Base-by-base conservation (phyloP, 108 stramenopile genomes). In the Nannochloropsis salina region DNA sequence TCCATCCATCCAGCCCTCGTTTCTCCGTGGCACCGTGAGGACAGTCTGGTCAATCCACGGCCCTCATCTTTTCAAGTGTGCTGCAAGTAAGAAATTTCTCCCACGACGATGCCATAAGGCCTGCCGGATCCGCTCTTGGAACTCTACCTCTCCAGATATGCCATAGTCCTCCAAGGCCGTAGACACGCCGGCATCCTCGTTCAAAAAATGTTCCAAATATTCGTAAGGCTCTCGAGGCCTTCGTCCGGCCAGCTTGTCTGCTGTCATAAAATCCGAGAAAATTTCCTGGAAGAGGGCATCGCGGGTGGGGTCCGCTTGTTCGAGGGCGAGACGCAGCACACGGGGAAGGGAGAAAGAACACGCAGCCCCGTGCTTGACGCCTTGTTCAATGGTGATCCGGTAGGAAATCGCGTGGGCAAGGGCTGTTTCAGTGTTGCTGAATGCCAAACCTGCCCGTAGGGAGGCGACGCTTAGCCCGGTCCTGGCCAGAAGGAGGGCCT, bases 331-430 rank as follows among this genome's bases (percentile, higher is more conserved):
- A n/a, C n/a, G 61, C 61, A 74, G 15, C 61, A 74, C 61, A n/a
- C 61, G 15, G 61, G 61, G 61, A 6, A 74, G 61, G 61, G 61
- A 74, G 61, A 74, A 74, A 74, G 61, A 74, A n/a, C 61, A 74
- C 15, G 61, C 61, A n/a, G 61, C 61, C n/a, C 61, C 61, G 61
- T 74, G 61, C 61, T 74, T 74, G 20, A 74, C 61, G 61, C 61
- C 61, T 6, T 74, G 61, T 6, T 74, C 61, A n/a, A 74, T 74
- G 20, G 61, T 74, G 8, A 74, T 74, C n/a, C n/a, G 61, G 6
- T 74, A 74, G 61, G 61, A 74, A n/a, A 74, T 74, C 1, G 61
- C 61, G 61, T 74, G 61, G 20, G 61, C 61, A 6, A 74, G 61
- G 20, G 61, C 61, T n/a, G 61, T 74, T 6, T 74, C 61, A n/a